Evolutionary conservation across 2,329 filamentous ascomycete genomes (phyloP), one percentile per base, ranked within the genome.

Genomic region (Ascocoryne sarcoides): DNA sequence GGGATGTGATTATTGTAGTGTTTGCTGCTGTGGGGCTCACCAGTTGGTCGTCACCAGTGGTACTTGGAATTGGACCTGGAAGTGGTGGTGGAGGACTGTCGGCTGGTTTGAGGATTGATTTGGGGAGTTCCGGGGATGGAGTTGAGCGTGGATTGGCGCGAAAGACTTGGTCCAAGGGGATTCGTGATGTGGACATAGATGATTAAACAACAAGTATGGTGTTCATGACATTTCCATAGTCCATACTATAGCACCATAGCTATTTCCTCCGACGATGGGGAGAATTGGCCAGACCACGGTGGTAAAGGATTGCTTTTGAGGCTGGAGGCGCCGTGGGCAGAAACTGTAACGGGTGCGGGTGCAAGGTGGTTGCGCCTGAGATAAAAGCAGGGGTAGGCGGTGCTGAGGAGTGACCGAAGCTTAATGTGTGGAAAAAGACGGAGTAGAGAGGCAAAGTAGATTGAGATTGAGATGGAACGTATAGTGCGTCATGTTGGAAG

Each of bases 181-280:
- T 52, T 40, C 45, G 42, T 48, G 45, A 47, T 60, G 21, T 63
- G 69, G 57, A 71, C 49, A 52, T 52, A 12, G 23, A 26, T n/a
- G n/a, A 26, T 26, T 7, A 26, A 26, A 26, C 7, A 26, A 12
- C 12, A 7, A 7, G 23, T 26, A 7, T 26, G 7, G 23, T 7
- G 23, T 26, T n/a, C n/a, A 26, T 7, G 23, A 26, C 12, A 26
- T 26, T 26, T 26, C 12, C 12, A 26, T 26, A 7, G 23, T 7
- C 12, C 23, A 7, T 26, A 26, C 23, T 7, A 7, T 7, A 12
- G 23, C 7, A 26, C 23, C 23, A 26, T 26, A 26, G 12, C 12
- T 26, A n/a, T 26, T 26, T 26, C 23, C 12, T 26, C 23, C 23
- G 23, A 7, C 23, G 7, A 12, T 26, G 12, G 12, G 12, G 23